Evolutionary conservation across 768 basidiomycete genomes (phyloP), one percentile per base, ranked within the genome.

Genomic region (Russula dissimulans): DNA sequence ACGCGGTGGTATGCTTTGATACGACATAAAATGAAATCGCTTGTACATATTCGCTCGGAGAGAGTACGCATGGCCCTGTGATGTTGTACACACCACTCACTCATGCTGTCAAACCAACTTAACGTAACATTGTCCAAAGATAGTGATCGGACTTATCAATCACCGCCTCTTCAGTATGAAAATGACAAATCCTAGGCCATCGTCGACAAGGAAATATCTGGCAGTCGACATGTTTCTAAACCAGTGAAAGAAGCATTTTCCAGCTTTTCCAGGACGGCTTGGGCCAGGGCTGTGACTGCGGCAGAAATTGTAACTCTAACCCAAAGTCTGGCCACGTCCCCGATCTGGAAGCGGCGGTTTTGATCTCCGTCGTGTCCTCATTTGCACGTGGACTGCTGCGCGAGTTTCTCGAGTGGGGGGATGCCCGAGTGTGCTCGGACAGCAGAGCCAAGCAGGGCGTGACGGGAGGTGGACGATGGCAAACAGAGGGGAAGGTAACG

Each of bases 1-100:
- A 74, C 29, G 82, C 81, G 48, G 75, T 80, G 1, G 82, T 75
- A 67, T 89, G 75, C 0, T 83, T 79, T 2, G 93, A 94, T 8
- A 77, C 74, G 46, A 95, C 69, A 67, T 94, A 95, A 60, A 36
- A 39, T 15, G 9, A 61, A 18, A 31, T n/a, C 7, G 18, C 32
- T 50, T 60, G 43, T 11, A n/a, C 29, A 41, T 49, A 31, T 1
- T 10, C 8, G 10, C 18, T 39, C 34, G 7, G 39, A 15, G 32
- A 42, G 1, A 51, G 26, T 9, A 71, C 81, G 62, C 64, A 89
- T 91, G 68, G 77, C 73, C 38, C 84, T 86, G 65, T 97, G 94
- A 61, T 92, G 90, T 6, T 80, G 79, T 32, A 75, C 83, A 71
- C 93, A 97, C 94, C 94, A 97, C 63, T 84, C 77, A 60, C 83